A percentile compares a stretch with the other conserved stretches of the same genome.
phyloP scores from a whole-genome alignment of 2,329 filamentous ascomycete species.

The Xylariaceae sp. region DNA sequence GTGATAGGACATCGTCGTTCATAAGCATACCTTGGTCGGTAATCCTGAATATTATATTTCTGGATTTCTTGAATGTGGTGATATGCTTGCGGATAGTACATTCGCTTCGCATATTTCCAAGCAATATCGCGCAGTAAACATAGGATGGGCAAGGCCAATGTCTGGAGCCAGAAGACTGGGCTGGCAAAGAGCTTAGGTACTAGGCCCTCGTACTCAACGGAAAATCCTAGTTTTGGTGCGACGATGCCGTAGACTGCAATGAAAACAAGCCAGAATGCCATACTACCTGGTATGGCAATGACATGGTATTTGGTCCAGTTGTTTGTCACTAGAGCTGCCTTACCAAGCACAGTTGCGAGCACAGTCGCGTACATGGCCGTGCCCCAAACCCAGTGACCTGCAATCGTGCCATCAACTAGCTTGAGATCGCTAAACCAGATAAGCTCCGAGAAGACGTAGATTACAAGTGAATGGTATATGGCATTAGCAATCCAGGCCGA shows the following conservation, averaged over 20 bases:
- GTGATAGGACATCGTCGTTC: conserved; percentile 8
- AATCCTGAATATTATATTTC: conserved; percentile 99
- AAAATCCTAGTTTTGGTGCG: conserved; percentile 77
- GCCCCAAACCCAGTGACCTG: conserved; percentile 98
- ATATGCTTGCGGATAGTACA: conserved; percentile 94
- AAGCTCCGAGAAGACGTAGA: conserved; percentile 80
- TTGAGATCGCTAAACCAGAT: conserved; percentile 81
- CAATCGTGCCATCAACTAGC: conserved; percentile 71
- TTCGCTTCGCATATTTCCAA: conserved; percentile 96
- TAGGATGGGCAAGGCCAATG: conserved; percentile 70
- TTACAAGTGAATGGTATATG: conserved; percentile 88
- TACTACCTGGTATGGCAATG: conserved; percentile 88
- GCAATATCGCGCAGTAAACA: conserved; percentile 86
- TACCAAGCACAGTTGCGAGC: conserved; percentile 89
- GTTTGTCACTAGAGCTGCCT: conserved; percentile 90
- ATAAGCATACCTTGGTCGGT: conserved; percentile 74
- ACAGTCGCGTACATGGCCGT: conserved; percentile 90
- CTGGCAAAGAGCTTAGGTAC: conserved; percentile 76
- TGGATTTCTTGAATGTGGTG: conserved; percentile 99
- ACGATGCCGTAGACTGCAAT: conserved; percentile 83
- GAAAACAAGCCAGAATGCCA: conserved; percentile 88
- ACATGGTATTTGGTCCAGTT: conserved; percentile 99
- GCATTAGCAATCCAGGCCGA: conserved; percentile 90
- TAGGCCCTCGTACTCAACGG: conserved; percentile 78
- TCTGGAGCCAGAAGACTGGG: conserved; percentile 88